These are phyloP conservation scores for Hordeum vulgare DNA, from an alignment of 176 grass and related monocot species.

Conservation along the genomic window MorexV3_pseudomolecules_assembly NC_058524.1:47011244-47011743, in stretches of 20 bases:
- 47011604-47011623: background rate
- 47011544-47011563: background rate
- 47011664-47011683: background rate
- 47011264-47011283: background rate
- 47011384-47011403: background rate
- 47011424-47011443: background rate
- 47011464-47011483: background rate
- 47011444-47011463: background rate
- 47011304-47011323: background rate
- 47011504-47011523: background rate
- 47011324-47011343: background rate
- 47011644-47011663: background rate
- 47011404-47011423: background rate
- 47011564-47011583: slow-evolving; percentile 1
- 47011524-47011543: background rate
- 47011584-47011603: background rate
- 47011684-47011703: background rate
- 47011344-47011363: background rate
- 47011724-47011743: background rate
- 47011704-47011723: background rate
- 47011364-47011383: background rate
- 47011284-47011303: background rate
- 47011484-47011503: background rate
- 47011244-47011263: background rate
- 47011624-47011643: background rate